Base-by-base conservation (phyloP, 306 rosid genomes). In the Prunus padus region DNA sequence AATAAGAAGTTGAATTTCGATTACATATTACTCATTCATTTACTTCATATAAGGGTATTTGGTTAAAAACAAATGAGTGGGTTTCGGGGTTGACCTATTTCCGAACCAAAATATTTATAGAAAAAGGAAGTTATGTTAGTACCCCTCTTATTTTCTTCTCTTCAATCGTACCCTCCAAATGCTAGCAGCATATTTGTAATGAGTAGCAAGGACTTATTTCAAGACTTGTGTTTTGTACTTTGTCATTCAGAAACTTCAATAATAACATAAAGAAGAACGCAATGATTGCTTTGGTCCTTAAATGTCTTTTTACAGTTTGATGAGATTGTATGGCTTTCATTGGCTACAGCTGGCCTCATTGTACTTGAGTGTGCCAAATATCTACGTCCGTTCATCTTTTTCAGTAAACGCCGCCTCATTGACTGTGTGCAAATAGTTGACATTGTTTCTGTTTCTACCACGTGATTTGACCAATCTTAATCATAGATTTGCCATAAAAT, bases 341-440 rank as follows among this genome's bases (percentile, higher is more conserved):
- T 60, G 69, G 77, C 37, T 26, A 42, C 42, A 3, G 2, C 11
- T 11, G 6, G 46, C 30, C 47, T 28, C 59, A 52, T 31, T 26
- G 74, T 70, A 52, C 63, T 12, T 70, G 8, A 22, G 3, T 23
- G 64, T 57, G 33, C 9, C 42, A 37, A 5, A 37, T 37, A 37
- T 37, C 42, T 7, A 7, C 51, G 16, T 46, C 14, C 19, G 18
- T 19, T 12, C 61, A 62, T 19, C 13, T 4, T 47, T 26, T 16
- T 20, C 15, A 28, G 22, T 25, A 18, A 57, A 75, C 52, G 71
- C 78, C 71, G 78, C 71, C 62, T 49, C 25, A 25, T 59, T 55
- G 61, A 3, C 28, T 10, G 61, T 3, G 11, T 20, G 28, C 7
- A 19, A 19, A 20, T 20, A 9, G 61, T 55, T 55, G 61, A 20